These are phyloP conservation scores for Zygosaccharomyces sapae DNA, from an alignment of 1,139 yeast species.

Conservation along the genomic window DNA sequence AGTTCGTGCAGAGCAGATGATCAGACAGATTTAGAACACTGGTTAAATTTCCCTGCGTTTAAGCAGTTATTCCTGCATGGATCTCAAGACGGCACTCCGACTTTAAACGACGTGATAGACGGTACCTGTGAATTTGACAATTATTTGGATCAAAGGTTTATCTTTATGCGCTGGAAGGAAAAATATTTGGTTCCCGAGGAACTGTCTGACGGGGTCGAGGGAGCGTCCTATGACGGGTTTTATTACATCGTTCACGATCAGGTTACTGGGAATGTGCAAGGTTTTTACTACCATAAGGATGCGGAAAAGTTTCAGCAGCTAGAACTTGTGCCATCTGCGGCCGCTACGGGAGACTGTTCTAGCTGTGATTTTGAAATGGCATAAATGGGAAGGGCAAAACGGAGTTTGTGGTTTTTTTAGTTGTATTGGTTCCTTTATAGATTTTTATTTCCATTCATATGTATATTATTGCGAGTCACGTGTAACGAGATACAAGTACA, in stretches of 20 bases:
- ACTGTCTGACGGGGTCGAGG: conserved; percentile 57
- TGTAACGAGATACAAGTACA: not conserved
- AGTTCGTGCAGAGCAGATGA: conserved; percentile 42
- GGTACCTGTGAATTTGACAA: conserved; percentile 31
- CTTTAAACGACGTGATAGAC: conserved; percentile 17
- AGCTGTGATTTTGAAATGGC: conserved; percentile 30
- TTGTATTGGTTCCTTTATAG: too few relatives aligned
- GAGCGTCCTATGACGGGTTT: conserved; percentile 91
- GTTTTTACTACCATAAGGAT: conserved; percentile 73
- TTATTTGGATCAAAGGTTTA: conserved; percentile 44
- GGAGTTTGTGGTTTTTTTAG: too few relatives aligned
- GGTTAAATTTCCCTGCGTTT: conserved; percentile 65
- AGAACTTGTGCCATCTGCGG: conserved; percentile 47
- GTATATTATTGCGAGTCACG: not conserved
- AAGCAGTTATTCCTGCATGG: conserved; percentile 33
- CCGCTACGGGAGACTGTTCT: conserved; percentile 21
- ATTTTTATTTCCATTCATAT: too few relatives aligned
- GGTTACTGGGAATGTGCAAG: conserved; percentile 66
- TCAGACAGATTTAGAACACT: conserved; percentile 74
- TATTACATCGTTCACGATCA: conserved; percentile 84
- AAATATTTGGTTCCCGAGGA: conserved; percentile 80
- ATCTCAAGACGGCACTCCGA: conserved; percentile 16
- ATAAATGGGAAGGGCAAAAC: conserved; percentile 7
- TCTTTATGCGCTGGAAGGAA: conserved; percentile 96
- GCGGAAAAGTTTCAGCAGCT: conserved; percentile 75